Evolutionary conservation across 441 rosid genomes (phyloP).

Genomic region (Isatis lusitanica): DNA sequence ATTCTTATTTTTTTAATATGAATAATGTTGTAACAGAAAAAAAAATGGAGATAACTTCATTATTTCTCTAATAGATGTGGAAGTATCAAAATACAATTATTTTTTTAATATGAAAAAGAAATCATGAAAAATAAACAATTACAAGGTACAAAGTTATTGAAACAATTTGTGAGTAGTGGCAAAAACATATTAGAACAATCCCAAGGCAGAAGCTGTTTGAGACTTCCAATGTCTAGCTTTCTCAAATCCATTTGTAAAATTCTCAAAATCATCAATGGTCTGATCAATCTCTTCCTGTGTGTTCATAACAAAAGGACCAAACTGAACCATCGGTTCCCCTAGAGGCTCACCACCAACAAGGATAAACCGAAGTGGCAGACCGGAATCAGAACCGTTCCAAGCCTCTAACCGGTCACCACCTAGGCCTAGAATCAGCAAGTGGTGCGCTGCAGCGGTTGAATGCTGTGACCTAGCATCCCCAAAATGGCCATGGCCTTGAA

Average conservation of each 20-base stretch:
- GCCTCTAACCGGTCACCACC: constrained; percentile 60
- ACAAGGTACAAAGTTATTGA: neutral
- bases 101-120: neutral
- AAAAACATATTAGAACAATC: constrained; percentile 36
- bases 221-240: constrained; percentile 85
- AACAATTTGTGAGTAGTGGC: neutral
- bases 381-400: constrained; percentile 59
- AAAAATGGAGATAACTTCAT: neutral
- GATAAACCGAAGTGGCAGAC: constrained; percentile 58
- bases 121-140: neutral
- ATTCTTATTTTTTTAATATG: too few species aligned
- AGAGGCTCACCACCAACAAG: constrained; percentile 81
- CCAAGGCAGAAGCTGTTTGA: constrained; percentile 49
- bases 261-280: constrained; percentile 71
- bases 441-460: constrained; percentile 42
- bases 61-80: neutral
- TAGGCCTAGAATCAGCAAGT: constrained; percentile 62
- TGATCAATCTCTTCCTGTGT: constrained; percentile 79
- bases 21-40: neutral
- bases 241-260: constrained; percentile 74
- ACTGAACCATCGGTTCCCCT: constrained; percentile 72
- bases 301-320: constrained; percentile 95
- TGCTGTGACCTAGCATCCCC: constrained; percentile 36
- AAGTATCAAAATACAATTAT: neutral
- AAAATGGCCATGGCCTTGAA: constrained; percentile 75